Percentiles rank a stretch among this genome's conserved stretches.
phyloP scores from a whole-genome alignment of 306 rosid species.

The Lithocarpus polystachyus region DNA sequence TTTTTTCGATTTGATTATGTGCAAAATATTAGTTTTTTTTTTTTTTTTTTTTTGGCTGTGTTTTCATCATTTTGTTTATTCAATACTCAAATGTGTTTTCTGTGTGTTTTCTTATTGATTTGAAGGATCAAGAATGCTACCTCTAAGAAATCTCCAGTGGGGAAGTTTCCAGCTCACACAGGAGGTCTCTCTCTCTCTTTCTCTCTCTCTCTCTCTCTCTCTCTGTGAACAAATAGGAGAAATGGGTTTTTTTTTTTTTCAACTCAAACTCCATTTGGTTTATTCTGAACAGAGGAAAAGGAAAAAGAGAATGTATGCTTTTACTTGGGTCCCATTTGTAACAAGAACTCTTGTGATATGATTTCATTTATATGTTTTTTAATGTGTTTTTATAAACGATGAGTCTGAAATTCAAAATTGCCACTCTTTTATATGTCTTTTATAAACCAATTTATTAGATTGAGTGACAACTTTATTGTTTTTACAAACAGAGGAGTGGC shows the following conservation, averaged over 20 bases:
- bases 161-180: conserved; percentile 62
- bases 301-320: not conserved
- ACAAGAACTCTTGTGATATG: not conserved
- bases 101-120: not conserved
- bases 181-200: conserved; percentile 46
- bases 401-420: not conserved
- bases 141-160: conserved; percentile 64
- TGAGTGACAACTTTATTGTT: not conserved
- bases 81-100: conserved; percentile 24
- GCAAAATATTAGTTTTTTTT: not conserved
- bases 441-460: not conserved
- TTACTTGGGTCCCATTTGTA: not conserved
- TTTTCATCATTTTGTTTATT: not conserved
- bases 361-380: not conserved
- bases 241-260: not conserved
- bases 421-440: not conserved
- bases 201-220: not conserved
- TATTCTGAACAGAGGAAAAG: not conserved
- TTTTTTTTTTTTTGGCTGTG: too few relatives aligned
- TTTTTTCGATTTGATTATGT: not conserved
- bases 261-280: not conserved
- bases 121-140: conserved; percentile 57
- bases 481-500: conserved; percentile 65
- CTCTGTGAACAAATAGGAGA: not conserved
- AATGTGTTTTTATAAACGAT: not conserved